Conservation (phyloP, 148 eudicot species). For the Arbutus unedo region DNA sequence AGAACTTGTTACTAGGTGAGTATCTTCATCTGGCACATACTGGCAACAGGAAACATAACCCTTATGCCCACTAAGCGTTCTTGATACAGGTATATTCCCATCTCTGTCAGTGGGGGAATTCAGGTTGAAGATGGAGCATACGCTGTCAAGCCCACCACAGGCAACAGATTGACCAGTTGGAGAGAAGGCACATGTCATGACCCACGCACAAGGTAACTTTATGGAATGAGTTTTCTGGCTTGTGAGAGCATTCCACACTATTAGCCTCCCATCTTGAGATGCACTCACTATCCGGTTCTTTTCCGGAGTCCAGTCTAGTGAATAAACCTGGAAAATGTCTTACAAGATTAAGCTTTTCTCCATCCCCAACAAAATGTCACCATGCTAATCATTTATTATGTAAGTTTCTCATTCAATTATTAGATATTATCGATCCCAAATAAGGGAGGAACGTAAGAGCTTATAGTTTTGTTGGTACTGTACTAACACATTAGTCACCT, state of each 20-base stretch:
- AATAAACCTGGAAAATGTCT: constrained; percentile 58
- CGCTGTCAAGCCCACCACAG: constrained; percentile 95
- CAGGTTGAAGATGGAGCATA: constrained; percentile 83
- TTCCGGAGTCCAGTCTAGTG: constrained; percentile 96
- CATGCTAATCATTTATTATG: background rate
- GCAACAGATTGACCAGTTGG: constrained; percentile 94
- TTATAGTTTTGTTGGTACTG: background rate
- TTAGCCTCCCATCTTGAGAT: constrained; percentile 94
- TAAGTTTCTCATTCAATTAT: background rate
- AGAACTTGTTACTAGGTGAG: constrained; percentile 83
- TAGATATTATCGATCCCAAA: background rate
- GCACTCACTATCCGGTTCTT: constrained; percentile 94
- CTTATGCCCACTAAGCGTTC: constrained; percentile 90
- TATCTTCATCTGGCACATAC: constrained; percentile 87
- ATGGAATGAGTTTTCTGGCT: constrained; percentile 98
- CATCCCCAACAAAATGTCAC: background rate
- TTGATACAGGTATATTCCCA: constrained; percentile 75
- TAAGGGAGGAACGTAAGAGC: background rate
- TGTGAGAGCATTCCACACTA: constrained; percentile 96
- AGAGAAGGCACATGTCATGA: constrained; percentile 96
- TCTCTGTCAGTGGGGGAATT: constrained; percentile 77
- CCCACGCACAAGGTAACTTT: constrained; percentile 98
- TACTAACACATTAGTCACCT: background rate
- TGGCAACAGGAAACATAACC: constrained; percentile 96
- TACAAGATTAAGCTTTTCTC: constrained; percentile 3